A percentile compares a stretch with the other conserved stretches of the same genome.
Conservation (phyloP, 2,329 filamentous ascomycete species). For the Uncinocarpus reesii region DNA sequence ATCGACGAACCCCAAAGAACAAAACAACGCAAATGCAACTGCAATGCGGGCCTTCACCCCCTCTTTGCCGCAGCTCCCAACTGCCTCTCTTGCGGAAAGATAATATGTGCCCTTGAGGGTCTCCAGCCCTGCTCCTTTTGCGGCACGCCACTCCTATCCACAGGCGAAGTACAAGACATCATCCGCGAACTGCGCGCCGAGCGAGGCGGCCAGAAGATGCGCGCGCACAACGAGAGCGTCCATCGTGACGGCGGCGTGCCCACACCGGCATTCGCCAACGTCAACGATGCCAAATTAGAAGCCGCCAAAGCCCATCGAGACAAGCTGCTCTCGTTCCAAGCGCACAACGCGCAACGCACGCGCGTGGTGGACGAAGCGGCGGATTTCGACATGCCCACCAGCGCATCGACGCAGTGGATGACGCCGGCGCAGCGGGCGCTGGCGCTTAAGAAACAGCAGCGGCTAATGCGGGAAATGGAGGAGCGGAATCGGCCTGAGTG, state of each 20-base stretch:
- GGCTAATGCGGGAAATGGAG: conserved; percentile 70
- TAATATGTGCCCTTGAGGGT: conserved; percentile 89
- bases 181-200: conserved; percentile 74
- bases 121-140: conserved; percentile 92
- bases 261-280: conserved; percentile 24
- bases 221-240: conserved; percentile 55
- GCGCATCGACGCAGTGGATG: conserved; percentile 67
- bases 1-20: conserved; percentile 55
- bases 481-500: conserved; percentile 78
- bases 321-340: conserved; percentile 69
- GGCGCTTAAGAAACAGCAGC: conserved; percentile 78
- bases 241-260: conserved; percentile 28
- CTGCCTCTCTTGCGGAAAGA: conserved; percentile 84
- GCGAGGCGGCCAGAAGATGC: conserved; percentile 76
- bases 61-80: conserved; percentile 87
- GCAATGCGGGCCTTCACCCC: conserved; percentile 77
- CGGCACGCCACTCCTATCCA: conserved; percentile 58
- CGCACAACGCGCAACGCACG: conserved; percentile 73
- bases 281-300: conserved; percentile 46
- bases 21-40: conserved; percentile 68
- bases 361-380: conserved; percentile 78
- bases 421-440: conserved; percentile 69
- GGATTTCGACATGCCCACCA: conserved; percentile 55
- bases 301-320: conserved; percentile 71
- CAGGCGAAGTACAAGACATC: conserved; percentile 71